Conservation (phyloP, 2,329 filamentous ascomycete genomes). For the Verticillium zaregamsianum region DNA sequence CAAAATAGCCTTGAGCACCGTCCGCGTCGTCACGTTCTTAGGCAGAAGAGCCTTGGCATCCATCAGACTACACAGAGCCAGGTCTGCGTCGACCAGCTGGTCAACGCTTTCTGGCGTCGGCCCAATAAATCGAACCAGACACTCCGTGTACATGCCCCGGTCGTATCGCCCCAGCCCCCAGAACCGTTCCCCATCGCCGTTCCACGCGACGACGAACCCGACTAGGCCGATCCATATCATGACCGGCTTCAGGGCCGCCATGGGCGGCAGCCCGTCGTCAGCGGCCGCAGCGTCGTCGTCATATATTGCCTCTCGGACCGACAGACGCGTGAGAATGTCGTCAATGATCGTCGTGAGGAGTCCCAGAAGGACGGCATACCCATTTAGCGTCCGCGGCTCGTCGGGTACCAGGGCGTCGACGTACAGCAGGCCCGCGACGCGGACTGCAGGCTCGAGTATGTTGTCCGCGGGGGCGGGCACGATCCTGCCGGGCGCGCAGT, state of each 20-base stretch:
- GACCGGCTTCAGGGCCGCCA: constrained; percentile 12
- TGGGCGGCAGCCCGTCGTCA: constrained; percentile 5
- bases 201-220: constrained; percentile 19
- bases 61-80: constrained; percentile 15
- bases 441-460: constrained; percentile 21
- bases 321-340: constrained; percentile 2
- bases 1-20: constrained; percentile 2
- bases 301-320: not conserved
- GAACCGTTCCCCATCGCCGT: constrained; percentile 8
- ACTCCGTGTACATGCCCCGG: constrained; percentile 18
- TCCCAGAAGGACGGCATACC: constrained; percentile 22
- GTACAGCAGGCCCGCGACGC: constrained; percentile 23
- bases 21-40: constrained; percentile 4
- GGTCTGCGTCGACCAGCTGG: constrained; percentile 14
- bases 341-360: constrained; percentile 20
- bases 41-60: constrained; percentile 8
- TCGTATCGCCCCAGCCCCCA: constrained; percentile 13
- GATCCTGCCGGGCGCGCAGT: not conserved
- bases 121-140: constrained; percentile 15
- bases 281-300: not conserved
- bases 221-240: constrained; percentile 23
- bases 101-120: constrained; percentile 11
- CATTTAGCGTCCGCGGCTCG: constrained; percentile 24
- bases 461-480: constrained; percentile 3
- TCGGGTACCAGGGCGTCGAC: constrained; percentile 27